These are phyloP conservation scores for Staphylotrichum tortipilum DNA, from an alignment of 495 filamentous ascomycete genomes.

Conservation along the genomic window DNA sequence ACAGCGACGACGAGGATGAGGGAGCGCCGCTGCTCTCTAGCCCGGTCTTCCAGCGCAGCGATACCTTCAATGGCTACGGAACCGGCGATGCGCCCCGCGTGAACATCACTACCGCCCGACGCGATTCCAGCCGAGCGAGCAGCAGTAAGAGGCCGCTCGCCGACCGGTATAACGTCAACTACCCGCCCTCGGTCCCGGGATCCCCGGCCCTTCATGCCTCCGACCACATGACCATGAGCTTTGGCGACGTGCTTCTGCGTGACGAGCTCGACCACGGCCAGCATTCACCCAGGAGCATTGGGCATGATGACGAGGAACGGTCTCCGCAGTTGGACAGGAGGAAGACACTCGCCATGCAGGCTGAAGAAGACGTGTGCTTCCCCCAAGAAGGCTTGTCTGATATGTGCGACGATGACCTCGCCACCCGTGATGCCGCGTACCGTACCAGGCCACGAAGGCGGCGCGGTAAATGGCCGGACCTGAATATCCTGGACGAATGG, in stretches of 20 bases:
- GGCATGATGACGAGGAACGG: slow-evolving; percentile 28
- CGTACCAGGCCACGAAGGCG: slow-evolving; percentile 45
- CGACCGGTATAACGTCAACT: slow-evolving; percentile 75
- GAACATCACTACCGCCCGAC: slow-evolving; percentile 25
- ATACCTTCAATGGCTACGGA: slow-evolving; percentile 31
- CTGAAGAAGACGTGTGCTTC: slow-evolving; percentile 89
- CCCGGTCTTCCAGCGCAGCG: slow-evolving; percentile 24
- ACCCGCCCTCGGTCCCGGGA: slow-evolving; percentile 86
- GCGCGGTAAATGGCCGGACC: slow-evolving; percentile 46
- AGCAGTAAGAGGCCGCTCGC: slow-evolving; percentile 24
- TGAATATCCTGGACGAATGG: slow-evolving; percentile 82
- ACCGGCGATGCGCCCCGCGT: slow-evolving; percentile 23
- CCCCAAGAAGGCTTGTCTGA: slow-evolving; percentile 71
- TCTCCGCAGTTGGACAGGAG: slow-evolving; percentile 34
- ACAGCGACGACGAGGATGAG: slow-evolving; percentile 44
- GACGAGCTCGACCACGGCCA: slow-evolving; percentile 39
- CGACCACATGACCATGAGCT: slow-evolving; percentile 49
- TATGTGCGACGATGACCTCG: slow-evolving; percentile 66
- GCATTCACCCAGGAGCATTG: slow-evolving; percentile 23
- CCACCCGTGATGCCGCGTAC: slow-evolving; percentile 21
- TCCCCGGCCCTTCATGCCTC: slow-evolving; percentile 54
- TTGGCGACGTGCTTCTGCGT: slow-evolving; percentile 70
- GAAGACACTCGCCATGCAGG: slow-evolving; percentile 43
- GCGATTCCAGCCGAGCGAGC: slow-evolving; percentile 34
- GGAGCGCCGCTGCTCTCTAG: slow-evolving; percentile 49